Evolutionary conservation across 768 basidiomycete species (phyloP).

Genomic region (Lentinula aciculospora): DNA sequence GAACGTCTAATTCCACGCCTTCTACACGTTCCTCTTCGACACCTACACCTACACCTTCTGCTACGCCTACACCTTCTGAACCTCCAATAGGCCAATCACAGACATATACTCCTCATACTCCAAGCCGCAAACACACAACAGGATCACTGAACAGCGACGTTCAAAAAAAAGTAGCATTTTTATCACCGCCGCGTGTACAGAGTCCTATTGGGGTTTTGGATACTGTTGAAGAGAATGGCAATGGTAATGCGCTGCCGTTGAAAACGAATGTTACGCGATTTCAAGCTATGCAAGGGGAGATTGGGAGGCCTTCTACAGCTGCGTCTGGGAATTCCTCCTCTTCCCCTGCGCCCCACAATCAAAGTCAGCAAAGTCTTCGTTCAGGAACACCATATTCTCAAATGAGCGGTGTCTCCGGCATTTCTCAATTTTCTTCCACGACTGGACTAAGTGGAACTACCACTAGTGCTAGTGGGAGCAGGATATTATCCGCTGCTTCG

Average conservation of each 20-base stretch:
- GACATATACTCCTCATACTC: background rate
- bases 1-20: constrained; percentile 24
- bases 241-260: too few relatives aligned
- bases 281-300: too few relatives aligned
- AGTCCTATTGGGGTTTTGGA: constrained; percentile 27
- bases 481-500: constrained; percentile 70
- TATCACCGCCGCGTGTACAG: constrained; percentile 74
- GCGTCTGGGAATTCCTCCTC: constrained; percentile 34
- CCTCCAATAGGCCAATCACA: constrained; percentile 10
- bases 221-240: too few relatives aligned
- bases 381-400: constrained; percentile 77
- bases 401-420: constrained; percentile 49
- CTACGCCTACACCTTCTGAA: constrained; percentile 14
- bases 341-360: constrained; percentile 34
- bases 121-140: background rate
- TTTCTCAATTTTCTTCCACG: background rate
- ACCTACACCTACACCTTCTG: constrained; percentile 19
- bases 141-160: constrained; percentile 29
- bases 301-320: constrained; percentile 50
- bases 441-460: too few relatives aligned
- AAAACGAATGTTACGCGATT: too few relatives aligned
- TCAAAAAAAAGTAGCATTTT: constrained; percentile 85
- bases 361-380: constrained; percentile 51
- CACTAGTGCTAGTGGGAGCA: too few relatives aligned
- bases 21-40: constrained; percentile 12